Evolutionary conservation across 1,284 basidiomycete species (phyloP), one percentile per base, ranked within the genome.

Genomic region (Cerrena zonata): DNA sequence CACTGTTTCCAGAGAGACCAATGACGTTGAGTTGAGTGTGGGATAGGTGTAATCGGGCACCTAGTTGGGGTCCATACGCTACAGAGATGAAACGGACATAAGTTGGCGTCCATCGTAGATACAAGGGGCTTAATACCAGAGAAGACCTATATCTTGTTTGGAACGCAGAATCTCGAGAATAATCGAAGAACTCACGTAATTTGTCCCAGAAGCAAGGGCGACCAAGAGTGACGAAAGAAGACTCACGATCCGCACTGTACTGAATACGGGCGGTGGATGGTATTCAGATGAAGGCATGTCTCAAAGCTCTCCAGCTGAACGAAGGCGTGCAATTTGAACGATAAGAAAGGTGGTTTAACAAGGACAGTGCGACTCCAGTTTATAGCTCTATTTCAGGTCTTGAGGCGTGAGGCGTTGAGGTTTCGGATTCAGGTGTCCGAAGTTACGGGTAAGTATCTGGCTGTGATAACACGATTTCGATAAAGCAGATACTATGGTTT

Each of bases 41-140:
- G 0, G 80, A 77, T 18, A 91, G 76, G 41, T 75, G 70, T n/a
- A 92, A 74, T 36, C 80, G 77, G 13, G 79, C 67, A 1, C 83
- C 86, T 2, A 93, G 73, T 63, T 91, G 89, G 0, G 90, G 89
- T 0, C 84, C 82, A 63, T 91, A 93, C 2, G 86, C 90, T 86
- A 61, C 21, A 4, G 13, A 50, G 45, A 23, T 50, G 19, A 48
- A 38, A 23, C 30, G 39, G 46, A 41, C 7, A 7, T 34, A 34
- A 7, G n/a, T n/a, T 15, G 21, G 23, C 23, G 18, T 25, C 36
- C 24, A 45, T 19, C 39, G 39, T 41, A n/a, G 12, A 39, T 15
- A 46, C 24, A 3, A 7, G 10, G 45, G 30, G 30, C 30, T 34
- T 60, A 69, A 60, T 57, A 80, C 79, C 79, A 64, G 76, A 77